These are phyloP conservation scores for Dactylorhiza incarnata DNA, from an alignment of 106 monocot species.

Conservation along the genomic window DNA sequence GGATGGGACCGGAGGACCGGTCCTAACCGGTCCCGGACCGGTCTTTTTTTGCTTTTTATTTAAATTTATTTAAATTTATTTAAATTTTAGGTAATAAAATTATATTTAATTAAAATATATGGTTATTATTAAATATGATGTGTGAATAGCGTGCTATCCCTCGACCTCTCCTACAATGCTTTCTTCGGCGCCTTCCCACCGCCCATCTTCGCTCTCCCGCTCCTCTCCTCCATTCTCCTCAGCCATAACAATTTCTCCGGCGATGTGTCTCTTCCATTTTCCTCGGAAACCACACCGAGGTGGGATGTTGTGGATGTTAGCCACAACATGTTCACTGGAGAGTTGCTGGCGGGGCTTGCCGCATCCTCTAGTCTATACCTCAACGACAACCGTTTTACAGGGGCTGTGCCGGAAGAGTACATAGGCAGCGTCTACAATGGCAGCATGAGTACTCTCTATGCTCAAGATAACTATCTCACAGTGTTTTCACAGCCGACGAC, in stretches of 20 bases:
- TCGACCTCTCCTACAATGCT: conserved; percentile 52
- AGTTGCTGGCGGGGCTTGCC: conserved; percentile 33
- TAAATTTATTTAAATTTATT: too few species aligned
- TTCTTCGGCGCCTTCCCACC: conserved; percentile 44
- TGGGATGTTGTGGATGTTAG: conserved; percentile 64
- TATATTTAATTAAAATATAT: too few species aligned
- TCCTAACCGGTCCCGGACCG: too few species aligned
- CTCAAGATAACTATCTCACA: conserved; percentile 64
- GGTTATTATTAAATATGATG: too few species aligned
- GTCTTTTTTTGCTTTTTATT: too few species aligned
- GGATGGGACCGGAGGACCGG: too few species aligned
- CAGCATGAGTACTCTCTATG: conserved; percentile 62
- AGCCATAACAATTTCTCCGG: conserved; percentile 59
- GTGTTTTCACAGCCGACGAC: conserved; percentile 26
- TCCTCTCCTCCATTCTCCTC: conserved; percentile 35
- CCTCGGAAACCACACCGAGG: background rate
- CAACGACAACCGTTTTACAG: conserved; percentile 53
- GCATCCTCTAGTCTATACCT: conserved; percentile 37
- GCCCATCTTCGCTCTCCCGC: conserved; percentile 32
- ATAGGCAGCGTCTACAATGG: conserved; percentile 36
- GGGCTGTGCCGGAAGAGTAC: conserved; percentile 46
- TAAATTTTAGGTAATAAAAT: too few species aligned
- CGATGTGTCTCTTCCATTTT: conserved; percentile 7
- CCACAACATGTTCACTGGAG: conserved; percentile 49
- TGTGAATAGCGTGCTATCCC: too few species aligned